Base-by-base conservation (phyloP, 164 flowering plant species). In the Vitis riparia region DNA sequence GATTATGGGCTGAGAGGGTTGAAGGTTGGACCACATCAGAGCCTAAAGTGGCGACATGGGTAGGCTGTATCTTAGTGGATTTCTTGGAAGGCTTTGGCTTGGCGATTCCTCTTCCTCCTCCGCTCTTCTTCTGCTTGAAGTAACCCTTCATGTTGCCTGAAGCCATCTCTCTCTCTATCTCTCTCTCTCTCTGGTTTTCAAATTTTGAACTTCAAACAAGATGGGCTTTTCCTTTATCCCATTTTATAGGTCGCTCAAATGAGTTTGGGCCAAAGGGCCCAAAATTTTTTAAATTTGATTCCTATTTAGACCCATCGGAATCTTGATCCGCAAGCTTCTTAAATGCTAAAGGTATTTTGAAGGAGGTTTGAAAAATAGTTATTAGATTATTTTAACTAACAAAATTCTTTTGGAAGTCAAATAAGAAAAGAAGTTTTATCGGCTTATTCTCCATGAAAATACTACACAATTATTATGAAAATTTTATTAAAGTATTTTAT, bases 71-170 rank as follows among this genome's bases (percentile, higher is more conserved):
- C 55, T 73, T 74, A 50, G 72, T 77, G 64, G 73, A 37, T 63
- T 77, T 77, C 2, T 79, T 12, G n/a, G 52, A 29, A 7, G 84
- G 27, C 27, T 78, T 70, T 1, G 77, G 62, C 44, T 70, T 75
- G 58, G 83, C n/a, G 64, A 83, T 77, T 51, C 83, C 84, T 5
- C 74, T 63, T 61, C 44, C 29, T 61, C 23, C 29, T 61, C 64
- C 37, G 0, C 15, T 80, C 88, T 94, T 90, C 86, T 68, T 82
- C 79, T 91, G 92, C 70, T 71, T 79, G 89, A 69, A 91, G 83
- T 83, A 89, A 37, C 83, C 86, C 82, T 90, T 85, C 78, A 93
- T 72, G 71, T 70, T 61, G 57, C 74, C 74, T 17, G 89, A 73
- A 51, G 93, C 82, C 91, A 85, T 73, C 71, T 66, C 65, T 55